Evolutionary conservation across 2,329 filamentous ascomycete genomes (phyloP).

Genomic region (Chaetomiaceae sp.): DNA sequence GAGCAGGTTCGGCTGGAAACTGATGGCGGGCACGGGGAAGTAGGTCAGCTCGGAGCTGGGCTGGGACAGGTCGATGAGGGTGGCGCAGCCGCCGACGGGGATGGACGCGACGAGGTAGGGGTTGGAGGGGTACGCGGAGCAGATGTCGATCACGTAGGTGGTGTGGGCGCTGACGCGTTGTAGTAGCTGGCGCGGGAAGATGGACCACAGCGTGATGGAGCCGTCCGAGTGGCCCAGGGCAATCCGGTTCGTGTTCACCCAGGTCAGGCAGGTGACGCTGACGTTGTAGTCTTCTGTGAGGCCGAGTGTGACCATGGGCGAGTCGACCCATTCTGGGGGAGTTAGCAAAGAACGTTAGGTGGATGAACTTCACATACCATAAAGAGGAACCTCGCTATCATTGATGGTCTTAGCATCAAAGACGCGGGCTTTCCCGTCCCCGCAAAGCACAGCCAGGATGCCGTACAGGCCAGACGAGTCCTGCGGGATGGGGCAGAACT

Average conservation of each 20-base stretch:
- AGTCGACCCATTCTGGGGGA: constrained; percentile 41
- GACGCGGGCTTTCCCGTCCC: constrained; percentile 48
- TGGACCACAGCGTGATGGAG: constrained; percentile 53
- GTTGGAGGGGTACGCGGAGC: constrained; percentile 52
- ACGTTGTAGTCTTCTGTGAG: constrained; percentile 45
- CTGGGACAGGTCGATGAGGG: constrained; percentile 48
- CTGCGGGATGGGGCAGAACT: constrained; percentile 49
- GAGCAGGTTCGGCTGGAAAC: constrained; percentile 50
- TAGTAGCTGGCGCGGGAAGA: constrained; percentile 46
- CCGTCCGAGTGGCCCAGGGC: constrained; percentile 54
- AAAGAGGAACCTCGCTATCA: constrained; percentile 31
- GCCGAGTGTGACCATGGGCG: constrained; percentile 42
- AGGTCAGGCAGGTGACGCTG: constrained; percentile 49
- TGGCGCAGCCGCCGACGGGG: constrained; percentile 50
- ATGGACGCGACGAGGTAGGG: constrained; percentile 53
- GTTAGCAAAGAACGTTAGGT: constrained; percentile 16
- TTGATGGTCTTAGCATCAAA: constrained; percentile 37
- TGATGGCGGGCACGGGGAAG: constrained; percentile 46
- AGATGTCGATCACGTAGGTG: constrained; percentile 50
- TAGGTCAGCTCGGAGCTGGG: constrained; percentile 52
- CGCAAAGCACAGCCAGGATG: constrained; percentile 47
- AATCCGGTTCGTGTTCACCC: constrained; percentile 52
- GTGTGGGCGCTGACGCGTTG: constrained; percentile 51
- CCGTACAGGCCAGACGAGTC: constrained; percentile 31
- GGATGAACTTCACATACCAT: constrained; percentile 35